Percentiles rank a stretch among this genome's conserved stretches.
Conservation (phyloP, 2,329 filamentous ascomycete species). For the Botrytis byssoidea region DNA sequence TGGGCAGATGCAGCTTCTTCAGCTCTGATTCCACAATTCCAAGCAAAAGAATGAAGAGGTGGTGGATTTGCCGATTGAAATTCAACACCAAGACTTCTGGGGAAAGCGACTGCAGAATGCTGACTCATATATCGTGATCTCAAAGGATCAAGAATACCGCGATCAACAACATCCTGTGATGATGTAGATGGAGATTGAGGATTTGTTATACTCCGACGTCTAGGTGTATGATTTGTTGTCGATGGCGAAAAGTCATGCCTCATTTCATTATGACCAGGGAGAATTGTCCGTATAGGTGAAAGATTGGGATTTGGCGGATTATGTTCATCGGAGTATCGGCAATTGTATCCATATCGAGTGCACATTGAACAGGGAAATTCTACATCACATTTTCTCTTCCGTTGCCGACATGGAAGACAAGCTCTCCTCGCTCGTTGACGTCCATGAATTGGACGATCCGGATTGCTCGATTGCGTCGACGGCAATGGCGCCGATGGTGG, state of each 20-base stretch:
- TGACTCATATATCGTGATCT: slow-evolving; percentile 28
- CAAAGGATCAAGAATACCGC: slow-evolving; percentile 22
- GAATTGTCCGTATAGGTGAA: neutral
- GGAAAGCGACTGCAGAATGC: slow-evolving; percentile 39
- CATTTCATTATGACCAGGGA: slow-evolving; percentile 1
- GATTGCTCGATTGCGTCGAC: neutral
- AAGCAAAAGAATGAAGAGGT: slow-evolving; percentile 42
- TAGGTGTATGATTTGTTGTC: neutral
- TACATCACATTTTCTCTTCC: slow-evolving; percentile 34
- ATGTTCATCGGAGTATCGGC: slow-evolving; percentile 26
- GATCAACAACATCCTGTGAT: slow-evolving; percentile 23
- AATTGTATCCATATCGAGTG: slow-evolving; percentile 31
- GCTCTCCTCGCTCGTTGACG: slow-evolving; percentile 31
- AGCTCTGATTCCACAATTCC: slow-evolving; percentile 39
- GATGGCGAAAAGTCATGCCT: neutral
- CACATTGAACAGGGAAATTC: slow-evolving; percentile 33
- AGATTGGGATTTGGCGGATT: neutral
- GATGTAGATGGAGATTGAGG: slow-evolving; percentile 10
- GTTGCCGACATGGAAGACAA: slow-evolving; percentile 32
- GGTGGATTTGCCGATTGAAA: slow-evolving; percentile 39
- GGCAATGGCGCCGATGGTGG: neutral
- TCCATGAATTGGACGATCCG: slow-evolving; percentile 4
- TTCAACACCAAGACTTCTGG: slow-evolving; percentile 38
- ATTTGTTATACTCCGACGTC: neutral
- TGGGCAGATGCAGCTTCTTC: slow-evolving; percentile 27